These are phyloP conservation scores for Phytophthora capsici DNA, from an alignment of 352 stramenopile species.

Conservation along the genomic window DNA sequence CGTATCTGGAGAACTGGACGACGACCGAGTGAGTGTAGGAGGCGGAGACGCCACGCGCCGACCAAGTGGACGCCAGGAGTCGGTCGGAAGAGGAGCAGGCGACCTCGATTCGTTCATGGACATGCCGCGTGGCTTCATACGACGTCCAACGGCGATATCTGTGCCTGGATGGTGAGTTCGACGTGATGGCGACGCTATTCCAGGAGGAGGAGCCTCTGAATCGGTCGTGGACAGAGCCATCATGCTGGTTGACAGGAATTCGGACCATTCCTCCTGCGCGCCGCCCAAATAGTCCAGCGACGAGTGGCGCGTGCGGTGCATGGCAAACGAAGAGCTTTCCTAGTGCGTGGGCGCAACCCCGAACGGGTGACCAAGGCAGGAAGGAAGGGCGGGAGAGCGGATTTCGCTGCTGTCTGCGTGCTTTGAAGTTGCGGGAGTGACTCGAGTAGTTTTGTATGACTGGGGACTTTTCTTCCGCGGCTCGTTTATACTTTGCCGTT, in stretches of 20 bases:
- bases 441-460: slow-evolving; percentile 36
- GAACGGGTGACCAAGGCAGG: slow-evolving; percentile 24
- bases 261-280: slow-evolving; percentile 61
- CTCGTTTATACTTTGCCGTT: slow-evolving; percentile 15
- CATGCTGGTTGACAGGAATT: slow-evolving; percentile 74
- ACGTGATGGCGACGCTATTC: slow-evolving; percentile 15
- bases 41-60: slow-evolving; percentile 47
- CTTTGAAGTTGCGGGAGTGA: slow-evolving; percentile 49
- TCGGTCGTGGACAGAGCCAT: slow-evolving; percentile 55
- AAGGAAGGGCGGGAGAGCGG: slow-evolving; percentile 4
- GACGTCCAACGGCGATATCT: slow-evolving; percentile 5
- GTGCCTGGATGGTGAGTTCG: slow-evolving; percentile 3
- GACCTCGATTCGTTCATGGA: slow-evolving; percentile 50
- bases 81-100: slow-evolving; percentile 28
- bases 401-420: slow-evolving; percentile 23
- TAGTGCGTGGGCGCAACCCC: slow-evolving; percentile 16
- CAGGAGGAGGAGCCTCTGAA: slow-evolving; percentile 16
- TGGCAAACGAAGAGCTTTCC: slow-evolving; percentile 8
- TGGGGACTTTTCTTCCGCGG: slow-evolving; percentile 21
- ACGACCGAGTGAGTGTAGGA: slow-evolving; percentile 22
- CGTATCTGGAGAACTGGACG: slow-evolving; percentile 24
- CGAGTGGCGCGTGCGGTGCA: slow-evolving; percentile 69
- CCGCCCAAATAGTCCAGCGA: slow-evolving; percentile 59
- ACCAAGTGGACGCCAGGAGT: slow-evolving; percentile 58
- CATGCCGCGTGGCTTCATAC: slow-evolving; percentile 45